Conservation (phyloP, 2,329 filamentous ascomycete genomes). For the Fusarium phyllophilum region DNA sequence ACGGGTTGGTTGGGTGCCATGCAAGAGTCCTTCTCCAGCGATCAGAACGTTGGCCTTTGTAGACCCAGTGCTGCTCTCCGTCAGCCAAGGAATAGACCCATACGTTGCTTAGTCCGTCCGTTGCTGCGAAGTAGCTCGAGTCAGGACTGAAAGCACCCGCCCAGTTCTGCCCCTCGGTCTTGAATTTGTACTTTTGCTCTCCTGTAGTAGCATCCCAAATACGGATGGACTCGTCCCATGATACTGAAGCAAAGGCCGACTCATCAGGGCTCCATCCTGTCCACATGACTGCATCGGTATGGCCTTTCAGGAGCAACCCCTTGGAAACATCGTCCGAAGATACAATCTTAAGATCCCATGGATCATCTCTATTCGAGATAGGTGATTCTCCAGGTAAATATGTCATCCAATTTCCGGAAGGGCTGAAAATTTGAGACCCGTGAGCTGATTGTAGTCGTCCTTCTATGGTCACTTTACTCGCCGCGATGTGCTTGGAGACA, state of each 20-base stretch:
- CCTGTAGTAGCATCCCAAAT: constrained; percentile 16
- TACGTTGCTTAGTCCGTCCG: constrained; percentile 9
- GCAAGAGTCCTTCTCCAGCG: constrained; percentile 9
- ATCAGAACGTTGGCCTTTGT: neutral
- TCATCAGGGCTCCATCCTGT: constrained; percentile 25
- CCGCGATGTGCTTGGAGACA: neutral
- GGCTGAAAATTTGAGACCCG: constrained; percentile 5
- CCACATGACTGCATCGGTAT: constrained; percentile 21
- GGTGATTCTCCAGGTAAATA: constrained; percentile 3
- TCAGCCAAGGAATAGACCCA: neutral
- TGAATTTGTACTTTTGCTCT: neutral
- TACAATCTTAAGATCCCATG: constrained; percentile 11
- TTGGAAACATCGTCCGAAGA: neutral
- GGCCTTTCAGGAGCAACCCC: neutral
- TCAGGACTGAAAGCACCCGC: constrained; percentile 15
- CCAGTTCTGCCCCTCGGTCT: constrained; percentile 16
- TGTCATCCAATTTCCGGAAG: constrained; percentile 3
- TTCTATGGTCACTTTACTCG: neutral
- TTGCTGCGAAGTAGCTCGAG: neutral
- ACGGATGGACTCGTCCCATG: constrained; percentile 17
- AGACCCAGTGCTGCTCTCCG: neutral
- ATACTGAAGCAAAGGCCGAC: constrained; percentile 15
- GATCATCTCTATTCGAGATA: neutral
- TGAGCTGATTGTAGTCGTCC: neutral
- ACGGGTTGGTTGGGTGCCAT: constrained; percentile 18